Evolutionary conservation across 495 filamentous ascomycete genomes (phyloP).

Genomic region (Penicillium salamii): DNA sequence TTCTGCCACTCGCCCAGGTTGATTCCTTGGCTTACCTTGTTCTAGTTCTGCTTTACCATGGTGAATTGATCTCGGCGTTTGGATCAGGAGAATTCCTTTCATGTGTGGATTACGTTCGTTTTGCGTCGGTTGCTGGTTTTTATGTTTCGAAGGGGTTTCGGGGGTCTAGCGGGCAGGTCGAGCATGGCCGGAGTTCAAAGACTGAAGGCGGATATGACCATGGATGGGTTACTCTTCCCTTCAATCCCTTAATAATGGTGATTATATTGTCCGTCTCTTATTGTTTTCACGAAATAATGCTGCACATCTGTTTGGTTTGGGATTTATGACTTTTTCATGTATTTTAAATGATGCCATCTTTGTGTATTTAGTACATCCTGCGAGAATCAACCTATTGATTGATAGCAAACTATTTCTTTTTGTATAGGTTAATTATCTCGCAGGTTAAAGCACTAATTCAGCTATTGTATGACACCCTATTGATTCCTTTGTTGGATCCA

Average conservation of each 20-base stretch:
- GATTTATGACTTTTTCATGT: slow-evolving; percentile 1
- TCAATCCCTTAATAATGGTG: slow-evolving; percentile 8
- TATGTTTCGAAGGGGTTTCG: slow-evolving; percentile 11
- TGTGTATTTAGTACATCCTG: neutral
- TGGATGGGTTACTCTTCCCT: slow-evolving; percentile 17
- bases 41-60: neutral
- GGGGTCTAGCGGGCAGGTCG: slow-evolving; percentile 20
- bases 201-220: slow-evolving; percentile 28
- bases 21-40: neutral
- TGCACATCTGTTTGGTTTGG: slow-evolving; percentile 1
- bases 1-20: neutral
- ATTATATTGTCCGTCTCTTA: slow-evolving; percentile 6
- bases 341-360: slow-evolving; percentile 10
- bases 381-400: neutral
- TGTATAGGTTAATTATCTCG: no score
- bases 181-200: slow-evolving; percentile 44
- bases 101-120: slow-evolving; percentile 6
- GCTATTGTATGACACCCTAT: neutral
- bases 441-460: no score
- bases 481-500: neutral
- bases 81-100: neutral
- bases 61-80: slow-evolving; percentile 3
- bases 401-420: neutral
- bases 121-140: slow-evolving; percentile 15
- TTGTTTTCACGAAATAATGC: slow-evolving; percentile 18